Base-by-base conservation (phyloP, 2,329 filamentous ascomycete species). In the Colletotrichum siamense region DNA sequence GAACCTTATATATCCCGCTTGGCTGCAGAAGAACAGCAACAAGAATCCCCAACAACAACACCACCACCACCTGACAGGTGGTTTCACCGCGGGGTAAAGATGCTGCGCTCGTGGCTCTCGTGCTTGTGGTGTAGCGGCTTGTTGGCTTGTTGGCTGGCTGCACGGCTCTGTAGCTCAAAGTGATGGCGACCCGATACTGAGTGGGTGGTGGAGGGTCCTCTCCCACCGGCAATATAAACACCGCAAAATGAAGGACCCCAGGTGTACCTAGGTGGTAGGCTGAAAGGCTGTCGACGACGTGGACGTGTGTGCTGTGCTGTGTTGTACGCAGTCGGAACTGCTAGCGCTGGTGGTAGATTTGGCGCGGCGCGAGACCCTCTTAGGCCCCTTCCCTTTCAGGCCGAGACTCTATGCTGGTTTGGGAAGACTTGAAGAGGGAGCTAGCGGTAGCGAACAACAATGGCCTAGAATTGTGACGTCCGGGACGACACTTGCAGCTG, bases 381-480 rank as follows among this genome's bases (percentile, higher is more conserved):
- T 49, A 39, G 57, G 30, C 39, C 22, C 61, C 64, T 61, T 49
- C 44, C 64, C 34, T 76, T 73, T 73, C 64, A 73, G 59, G n/a
- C 26, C 61, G 64, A 69, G 57, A 34, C 32, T 73, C 22, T 26
- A 61, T 65, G 49, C 59, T 65, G 71, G 26, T 55, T 65, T 49
- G 22, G 32, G 49, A 16, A 28, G 57, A 52, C n/a, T 36, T 22
- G 32, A 44, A 71, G 59, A 64, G 49, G 44, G 24, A 73, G 28
- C 73, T 69, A 73, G 57, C 22, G 30, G 44, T 34, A 72, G 55
- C 57, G 44, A 49, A 52, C 26, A 73, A 75, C 55, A 69, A 65
- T 32, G 26, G 44, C 16, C 44, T 65, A 36, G 32, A 65, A 28
- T 34, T 64, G 34, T 65, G 73, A 69, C 49, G 70, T 73, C 22